Conservation (phyloP, 495 filamentous ascomycete genomes). For the Tuber borchii region DNA sequence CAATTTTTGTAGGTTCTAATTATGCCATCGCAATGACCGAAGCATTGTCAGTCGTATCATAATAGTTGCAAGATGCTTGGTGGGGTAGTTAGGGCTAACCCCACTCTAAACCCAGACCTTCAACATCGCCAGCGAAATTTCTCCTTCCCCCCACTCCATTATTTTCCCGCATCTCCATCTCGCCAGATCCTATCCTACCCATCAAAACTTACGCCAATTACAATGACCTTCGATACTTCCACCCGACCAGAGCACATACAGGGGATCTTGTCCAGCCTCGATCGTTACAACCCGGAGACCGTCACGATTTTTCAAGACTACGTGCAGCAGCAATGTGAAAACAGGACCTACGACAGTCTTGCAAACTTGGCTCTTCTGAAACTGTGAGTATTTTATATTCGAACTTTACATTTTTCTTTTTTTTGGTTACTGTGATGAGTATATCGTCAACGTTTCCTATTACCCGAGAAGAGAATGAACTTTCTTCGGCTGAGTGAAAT, state of each 20-base stretch:
- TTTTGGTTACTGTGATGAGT: constrained; percentile 54
- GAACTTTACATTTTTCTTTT: not conserved
- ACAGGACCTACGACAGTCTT: constrained; percentile 86
- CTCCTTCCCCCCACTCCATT: not conserved
- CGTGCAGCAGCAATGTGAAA: constrained; percentile 88
- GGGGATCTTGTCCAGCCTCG: constrained; percentile 84
- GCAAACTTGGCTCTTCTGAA: constrained; percentile 94
- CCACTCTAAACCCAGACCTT: not conserved
- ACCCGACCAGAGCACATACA: constrained; percentile 79
- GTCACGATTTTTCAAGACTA: constrained; percentile 92
- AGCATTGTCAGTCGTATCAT: not conserved
- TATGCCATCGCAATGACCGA: not conserved
- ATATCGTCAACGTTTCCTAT: constrained; percentile 91
- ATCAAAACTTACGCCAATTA: not conserved
- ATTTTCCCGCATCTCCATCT: not conserved
- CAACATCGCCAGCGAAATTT: not conserved
- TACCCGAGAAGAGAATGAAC: constrained; percentile 69
- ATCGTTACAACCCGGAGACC: constrained; percentile 97
- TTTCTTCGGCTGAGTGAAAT: constrained; percentile 42
- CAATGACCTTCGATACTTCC: constrained; percentile 43
- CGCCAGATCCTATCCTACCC: not conserved
- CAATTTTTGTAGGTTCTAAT: not conserved
- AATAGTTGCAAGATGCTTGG: not conserved
- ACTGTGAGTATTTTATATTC: constrained; percentile 63
- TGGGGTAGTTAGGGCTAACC: constrained; percentile 1